phyloP scores from a whole-genome alignment of 2,329 filamentous ascomycete species.

The Pseudogymnoascus pannorum region DNA sequence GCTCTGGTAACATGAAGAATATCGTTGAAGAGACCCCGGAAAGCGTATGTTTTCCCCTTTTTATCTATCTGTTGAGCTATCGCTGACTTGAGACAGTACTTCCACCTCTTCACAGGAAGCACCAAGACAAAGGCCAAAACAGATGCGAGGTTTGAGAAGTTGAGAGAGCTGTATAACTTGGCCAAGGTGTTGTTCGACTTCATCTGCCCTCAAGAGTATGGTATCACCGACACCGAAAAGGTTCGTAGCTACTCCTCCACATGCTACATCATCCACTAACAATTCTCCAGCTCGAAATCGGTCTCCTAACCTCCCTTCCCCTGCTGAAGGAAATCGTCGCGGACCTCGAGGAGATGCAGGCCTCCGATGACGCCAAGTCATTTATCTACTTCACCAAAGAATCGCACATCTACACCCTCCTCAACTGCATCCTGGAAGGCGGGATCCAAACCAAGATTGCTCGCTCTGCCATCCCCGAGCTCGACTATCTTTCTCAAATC shows the following conservation, averaged over 20 bases:
- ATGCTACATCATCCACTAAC: not conserved
- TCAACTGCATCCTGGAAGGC: conserved; percentile 96
- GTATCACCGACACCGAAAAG: conserved; percentile 90
- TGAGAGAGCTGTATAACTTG: conserved; percentile 87
- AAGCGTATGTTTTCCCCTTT: conserved; percentile 25
- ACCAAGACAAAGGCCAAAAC: conserved; percentile 69
- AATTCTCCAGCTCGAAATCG: conserved; percentile 67
- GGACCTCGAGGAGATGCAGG: conserved; percentile 94
- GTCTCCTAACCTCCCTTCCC: conserved; percentile 84
- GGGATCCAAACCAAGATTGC: conserved; percentile 96
- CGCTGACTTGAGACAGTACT: conserved; percentile 54
- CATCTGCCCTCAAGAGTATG: conserved; percentile 96
- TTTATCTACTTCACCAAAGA: conserved; percentile 99
- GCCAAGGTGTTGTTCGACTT: conserved; percentile 97
- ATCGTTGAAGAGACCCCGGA: conserved; percentile 44
- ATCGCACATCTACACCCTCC: conserved; percentile 93
- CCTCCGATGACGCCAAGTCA: conserved; percentile 84
- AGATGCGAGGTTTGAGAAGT: conserved; percentile 76
- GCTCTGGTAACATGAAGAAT: conserved; percentile 43
- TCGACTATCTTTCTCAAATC: conserved; percentile 96
- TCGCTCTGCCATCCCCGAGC: conserved; percentile 87
- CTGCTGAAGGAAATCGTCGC: conserved; percentile 94
- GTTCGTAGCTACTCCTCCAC: not conserved
- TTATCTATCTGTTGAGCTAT: conserved; percentile 11
- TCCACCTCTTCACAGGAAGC: conserved; percentile 78